Conservation (phyloP, 1,284 basidiomycete species). For the Cryptococcus sp. region DNA sequence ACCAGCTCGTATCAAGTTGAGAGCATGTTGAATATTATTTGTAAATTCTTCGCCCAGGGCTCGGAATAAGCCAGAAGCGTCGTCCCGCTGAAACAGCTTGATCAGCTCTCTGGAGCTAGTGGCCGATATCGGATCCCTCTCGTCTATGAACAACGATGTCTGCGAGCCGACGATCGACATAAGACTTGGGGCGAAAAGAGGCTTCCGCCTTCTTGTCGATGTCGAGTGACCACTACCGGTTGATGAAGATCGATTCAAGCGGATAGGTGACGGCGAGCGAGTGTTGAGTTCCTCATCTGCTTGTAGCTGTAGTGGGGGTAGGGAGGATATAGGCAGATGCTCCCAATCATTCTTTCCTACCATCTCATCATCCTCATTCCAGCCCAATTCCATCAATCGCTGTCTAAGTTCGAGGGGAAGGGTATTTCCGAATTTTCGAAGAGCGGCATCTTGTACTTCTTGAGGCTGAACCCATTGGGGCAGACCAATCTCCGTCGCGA, state of each 20-base stretch:
- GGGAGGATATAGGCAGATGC: constrained; percentile 29
- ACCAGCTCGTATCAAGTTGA: constrained; percentile 54
- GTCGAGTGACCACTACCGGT: constrained; percentile 19
- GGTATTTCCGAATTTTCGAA: constrained; percentile 34
- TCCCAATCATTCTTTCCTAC: constrained; percentile 30
- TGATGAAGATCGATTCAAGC: constrained; percentile 13
- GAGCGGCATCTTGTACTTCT: constrained; percentile 35
- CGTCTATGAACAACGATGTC: constrained; percentile 51
- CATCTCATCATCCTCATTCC: constrained; percentile 33
- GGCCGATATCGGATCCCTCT: constrained; percentile 57
- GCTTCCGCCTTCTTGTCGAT: constrained; percentile 14
- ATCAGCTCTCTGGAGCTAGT: constrained; percentile 58
- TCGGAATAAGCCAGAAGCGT: constrained; percentile 62
- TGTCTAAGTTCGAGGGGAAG: constrained; percentile 40
- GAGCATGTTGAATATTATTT: constrained; percentile 54
- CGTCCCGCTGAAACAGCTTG: constrained; percentile 69
- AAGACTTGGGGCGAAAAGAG: constrained; percentile 31
- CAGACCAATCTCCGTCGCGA: constrained; percentile 39
- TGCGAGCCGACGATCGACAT: constrained; percentile 25
- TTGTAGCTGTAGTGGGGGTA: constrained; percentile 20
- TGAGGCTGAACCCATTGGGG: constrained; percentile 31
- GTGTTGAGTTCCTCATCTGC: constrained; percentile 6
- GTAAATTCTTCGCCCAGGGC: constrained; percentile 60
- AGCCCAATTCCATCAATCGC: constrained; percentile 40
- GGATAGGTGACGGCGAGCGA: constrained; percentile 10